phyloP scores from a whole-genome alignment of 805 yeast genomes.

The Candida orba region DNA sequence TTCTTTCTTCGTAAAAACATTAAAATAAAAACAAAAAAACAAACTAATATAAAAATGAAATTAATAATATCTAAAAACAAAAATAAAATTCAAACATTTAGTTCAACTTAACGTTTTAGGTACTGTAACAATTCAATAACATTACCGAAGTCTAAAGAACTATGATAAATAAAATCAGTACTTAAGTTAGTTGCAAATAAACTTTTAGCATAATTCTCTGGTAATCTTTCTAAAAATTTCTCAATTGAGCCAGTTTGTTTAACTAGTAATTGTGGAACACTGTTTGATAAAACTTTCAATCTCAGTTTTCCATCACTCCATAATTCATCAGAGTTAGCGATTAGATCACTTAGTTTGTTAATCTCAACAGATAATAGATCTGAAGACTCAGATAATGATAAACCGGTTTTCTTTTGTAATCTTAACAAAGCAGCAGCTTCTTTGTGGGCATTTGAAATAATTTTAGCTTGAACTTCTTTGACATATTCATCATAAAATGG shows the following conservation, averaged over 20 bases:
- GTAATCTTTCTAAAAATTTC: slow-evolving; percentile 66
- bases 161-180: slow-evolving; percentile 22
- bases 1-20: neutral
- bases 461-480: slow-evolving; percentile 66
- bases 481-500: slow-evolving; percentile 79
- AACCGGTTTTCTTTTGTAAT: slow-evolving; percentile 56
- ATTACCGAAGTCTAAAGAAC: slow-evolving; percentile 21
- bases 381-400: slow-evolving; percentile 59
- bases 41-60: too few species aligned
- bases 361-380: slow-evolving; percentile 78
- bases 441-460: slow-evolving; percentile 68
- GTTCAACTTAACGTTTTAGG: slow-evolving; percentile 11
- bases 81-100: neutral
- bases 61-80: neutral
- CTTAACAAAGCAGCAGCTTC: slow-evolving; percentile 89
- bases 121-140: slow-evolving; percentile 24
- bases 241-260: slow-evolving; percentile 69
- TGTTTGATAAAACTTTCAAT: slow-evolving; percentile 64
- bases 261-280: slow-evolving; percentile 70
- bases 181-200: slow-evolving; percentile 41
- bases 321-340: slow-evolving; percentile 82
- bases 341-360: slow-evolving; percentile 78
- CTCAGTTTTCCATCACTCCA: slow-evolving; percentile 70
- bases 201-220: slow-evolving; percentile 80
- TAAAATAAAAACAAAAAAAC: neutral